A percentile compares a stretch with the other conserved stretches of the same genome.
These are phyloP conservation scores for Delitschia confertaspora DNA, from an alignment of 495 filamentous ascomycete species.

Conservation along the genomic window DNA sequence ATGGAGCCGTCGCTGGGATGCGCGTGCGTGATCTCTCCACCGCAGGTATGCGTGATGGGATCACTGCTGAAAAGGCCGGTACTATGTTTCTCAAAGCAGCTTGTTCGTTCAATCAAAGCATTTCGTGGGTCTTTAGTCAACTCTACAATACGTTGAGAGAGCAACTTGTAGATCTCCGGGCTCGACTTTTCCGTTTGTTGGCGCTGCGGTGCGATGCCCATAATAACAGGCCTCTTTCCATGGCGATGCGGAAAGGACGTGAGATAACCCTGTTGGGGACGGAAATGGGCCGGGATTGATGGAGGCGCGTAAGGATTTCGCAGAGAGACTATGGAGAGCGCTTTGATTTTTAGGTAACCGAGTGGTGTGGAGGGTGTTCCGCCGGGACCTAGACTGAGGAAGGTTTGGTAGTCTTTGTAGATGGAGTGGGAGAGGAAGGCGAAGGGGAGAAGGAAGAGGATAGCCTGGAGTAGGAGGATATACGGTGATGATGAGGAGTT, in stretches of 20 bases:
- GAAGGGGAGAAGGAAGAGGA: slow-evolving; percentile 35
- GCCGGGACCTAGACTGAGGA: slow-evolving; percentile 68
- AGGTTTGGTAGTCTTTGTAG: slow-evolving; percentile 66
- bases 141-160: slow-evolving; percentile 43
- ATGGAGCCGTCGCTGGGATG: slow-evolving; percentile 66
- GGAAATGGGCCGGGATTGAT: slow-evolving; percentile 33
- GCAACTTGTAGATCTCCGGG: slow-evolving; percentile 41
- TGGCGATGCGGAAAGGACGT: slow-evolving; percentile 47
- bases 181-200: slow-evolving; percentile 59
- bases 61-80: slow-evolving; percentile 58
- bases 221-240: slow-evolving; percentile 54
- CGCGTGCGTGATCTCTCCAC: slow-evolving; percentile 73
- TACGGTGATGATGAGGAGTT: slow-evolving; percentile 8
- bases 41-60: slow-evolving; percentile 54
- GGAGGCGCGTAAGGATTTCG: slow-evolving; percentile 43
- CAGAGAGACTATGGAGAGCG: slow-evolving; percentile 42
- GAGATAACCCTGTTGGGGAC: slow-evolving; percentile 43
- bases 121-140: slow-evolving; percentile 43
- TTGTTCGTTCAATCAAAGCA: slow-evolving; percentile 52
- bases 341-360: slow-evolving; percentile 65
- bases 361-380: slow-evolving; percentile 50
- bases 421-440: slow-evolving; percentile 49
- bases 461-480: slow-evolving; percentile 2
- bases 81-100: slow-evolving; percentile 73
- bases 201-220: slow-evolving; percentile 71